These are phyloP conservation scores for Xylariaceae sp. DNA, from an alignment of 2,329 filamentous ascomycete genomes.

Conservation along the genomic window DNA sequence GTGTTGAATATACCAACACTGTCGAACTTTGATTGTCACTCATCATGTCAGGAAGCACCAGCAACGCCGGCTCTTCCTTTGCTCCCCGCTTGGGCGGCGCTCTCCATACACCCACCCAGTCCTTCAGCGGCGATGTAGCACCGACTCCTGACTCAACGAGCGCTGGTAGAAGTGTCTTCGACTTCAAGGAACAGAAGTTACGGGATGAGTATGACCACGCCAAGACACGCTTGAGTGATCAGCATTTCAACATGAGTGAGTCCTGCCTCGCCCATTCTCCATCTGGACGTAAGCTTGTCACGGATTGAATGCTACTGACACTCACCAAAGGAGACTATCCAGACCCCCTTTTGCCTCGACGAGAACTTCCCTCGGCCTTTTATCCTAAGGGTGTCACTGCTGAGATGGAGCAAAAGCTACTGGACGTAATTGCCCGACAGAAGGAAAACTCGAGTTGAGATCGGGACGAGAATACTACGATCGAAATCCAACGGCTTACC, in stretches of 20 bases:
- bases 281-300: background rate
- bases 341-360: conserved; percentile 42
- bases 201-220: conserved; percentile 36
- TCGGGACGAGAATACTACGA: background rate
- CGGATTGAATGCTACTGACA: conserved; percentile 3
- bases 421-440: conserved; percentile 28
- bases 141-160: conserved; percentile 17
- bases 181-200: conserved; percentile 22
- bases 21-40: too few relatives aligned
- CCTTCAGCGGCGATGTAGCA: conserved; percentile 22
- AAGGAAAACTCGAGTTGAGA: conserved; percentile 10
- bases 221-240: conserved; percentile 37
- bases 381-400: conserved; percentile 35
- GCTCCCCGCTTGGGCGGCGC: conserved; percentile 14
- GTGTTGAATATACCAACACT: too few relatives aligned
- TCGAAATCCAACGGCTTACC: too few relatives aligned
- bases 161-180: background rate
- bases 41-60: too few relatives aligned
- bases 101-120: conserved; percentile 27
- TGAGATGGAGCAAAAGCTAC: conserved; percentile 37
- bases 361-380: conserved; percentile 26
- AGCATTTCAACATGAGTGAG: conserved; percentile 44
- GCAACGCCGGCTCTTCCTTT: background rate
- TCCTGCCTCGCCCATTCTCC: background rate
- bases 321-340: conserved; percentile 35